These are phyloP conservation scores for Macrocybe gigantea DNA, from an alignment of 768 basidiomycete genomes.

Conservation along the genomic window DNA sequence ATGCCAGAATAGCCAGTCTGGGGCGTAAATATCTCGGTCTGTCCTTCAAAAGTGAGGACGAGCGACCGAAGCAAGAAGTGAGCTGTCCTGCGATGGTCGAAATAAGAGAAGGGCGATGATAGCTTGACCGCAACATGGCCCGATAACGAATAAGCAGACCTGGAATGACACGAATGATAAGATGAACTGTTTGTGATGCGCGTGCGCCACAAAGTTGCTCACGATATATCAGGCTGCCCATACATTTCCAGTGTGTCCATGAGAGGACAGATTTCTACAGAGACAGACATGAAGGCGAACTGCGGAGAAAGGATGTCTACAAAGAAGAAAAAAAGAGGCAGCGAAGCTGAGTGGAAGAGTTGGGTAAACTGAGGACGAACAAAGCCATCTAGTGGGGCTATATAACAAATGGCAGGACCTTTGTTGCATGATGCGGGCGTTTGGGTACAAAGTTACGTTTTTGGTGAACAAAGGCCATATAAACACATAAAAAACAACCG, in stretches of 20 bases:
- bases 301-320: conserved; percentile 10
- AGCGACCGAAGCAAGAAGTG: conserved; percentile 64
- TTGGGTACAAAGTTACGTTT: conserved; percentile 14
- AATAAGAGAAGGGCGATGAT: conserved; percentile 49
- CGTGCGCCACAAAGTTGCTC: conserved; percentile 18
- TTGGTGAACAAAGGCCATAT: conserved; percentile 8
- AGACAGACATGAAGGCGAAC: conserved; percentile 51
- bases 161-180: conserved; percentile 20
- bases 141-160: conserved; percentile 83
- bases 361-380: background rate
- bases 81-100: conserved; percentile 45
- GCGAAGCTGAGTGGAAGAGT: conserved; percentile 1
- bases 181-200: background rate
- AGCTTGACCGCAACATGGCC: conserved; percentile 71
- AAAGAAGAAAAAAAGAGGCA: conserved; percentile 10
- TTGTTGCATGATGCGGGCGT: background rate
- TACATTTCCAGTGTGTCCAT: conserved; percentile 59
- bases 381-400: background rate
- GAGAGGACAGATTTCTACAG: conserved; percentile 57
- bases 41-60: conserved; percentile 77
- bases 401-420: background rate
- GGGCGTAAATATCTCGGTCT: conserved; percentile 66
- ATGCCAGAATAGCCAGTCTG: conserved; percentile 60
- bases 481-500: too few species aligned
- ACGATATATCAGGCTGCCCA: conserved; percentile 64